A percentile compares a stretch with the other conserved stretches of the same genome.
Conservation (phyloP, 2,329 filamentous ascomycete genomes). For the Trichoderma pleuroti region DNA sequence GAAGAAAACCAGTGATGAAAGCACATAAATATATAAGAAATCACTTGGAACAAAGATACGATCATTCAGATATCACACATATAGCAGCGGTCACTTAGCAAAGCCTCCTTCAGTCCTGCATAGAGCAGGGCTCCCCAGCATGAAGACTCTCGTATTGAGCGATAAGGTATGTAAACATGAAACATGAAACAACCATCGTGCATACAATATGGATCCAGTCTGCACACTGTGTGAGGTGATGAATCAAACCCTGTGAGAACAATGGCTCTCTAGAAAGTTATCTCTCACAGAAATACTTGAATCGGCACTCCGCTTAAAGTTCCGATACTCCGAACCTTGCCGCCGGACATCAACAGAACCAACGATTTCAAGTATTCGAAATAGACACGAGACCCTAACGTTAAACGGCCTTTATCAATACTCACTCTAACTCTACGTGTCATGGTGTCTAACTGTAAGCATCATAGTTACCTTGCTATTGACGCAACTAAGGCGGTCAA, state of each 20-base stretch:
- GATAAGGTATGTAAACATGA: neutral
- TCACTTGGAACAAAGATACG: neutral
- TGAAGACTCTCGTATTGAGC: neutral
- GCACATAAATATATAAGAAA: neutral
- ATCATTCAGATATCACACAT: neutral
- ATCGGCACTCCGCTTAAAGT: neutral
- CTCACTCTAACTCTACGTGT: neutral
- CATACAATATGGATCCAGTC: neutral
- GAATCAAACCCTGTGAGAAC: neutral
- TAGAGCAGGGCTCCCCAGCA: neutral
- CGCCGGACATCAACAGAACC: neutral
- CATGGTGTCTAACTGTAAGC: neutral
- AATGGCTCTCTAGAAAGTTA: neutral
- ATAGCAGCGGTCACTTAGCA: neutral
- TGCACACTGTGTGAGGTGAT: neutral
- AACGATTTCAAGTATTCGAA: neutral
- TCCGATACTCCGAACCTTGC: neutral
- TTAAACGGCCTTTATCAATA: too few species aligned
- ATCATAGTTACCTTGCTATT: neutral
- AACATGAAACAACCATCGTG: neutral
- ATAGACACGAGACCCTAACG: neutral
- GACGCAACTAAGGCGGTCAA: neutral
- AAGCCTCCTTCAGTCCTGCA: neutral
- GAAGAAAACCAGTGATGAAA: neutral
- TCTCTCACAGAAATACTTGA: neutral